A percentile compares a stretch with the other conserved stretches of the same genome.
Evolutionary conservation across 2,329 filamentous ascomycete species (phyloP).

Genomic region (Fusarium metavorans): DNA sequence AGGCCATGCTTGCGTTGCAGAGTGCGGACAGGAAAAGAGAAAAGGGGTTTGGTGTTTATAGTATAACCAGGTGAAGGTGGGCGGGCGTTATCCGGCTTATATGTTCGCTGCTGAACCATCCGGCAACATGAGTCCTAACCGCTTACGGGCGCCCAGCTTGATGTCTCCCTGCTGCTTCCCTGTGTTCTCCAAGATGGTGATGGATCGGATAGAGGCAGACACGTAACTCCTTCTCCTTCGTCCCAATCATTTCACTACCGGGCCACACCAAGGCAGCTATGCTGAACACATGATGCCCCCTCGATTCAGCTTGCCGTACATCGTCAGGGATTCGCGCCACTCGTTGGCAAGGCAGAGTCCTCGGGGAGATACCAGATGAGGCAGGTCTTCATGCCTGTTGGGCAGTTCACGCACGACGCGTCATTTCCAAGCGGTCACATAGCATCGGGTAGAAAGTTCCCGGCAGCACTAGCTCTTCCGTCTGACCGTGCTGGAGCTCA

Average conservation of each 20-base stretch:
- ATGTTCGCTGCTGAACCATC: neutral
- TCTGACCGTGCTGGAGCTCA: constrained; percentile 5
- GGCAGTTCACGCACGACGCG: neutral
- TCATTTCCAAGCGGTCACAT: neutral
- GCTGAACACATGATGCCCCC: neutral
- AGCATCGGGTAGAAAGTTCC: constrained; percentile 2
- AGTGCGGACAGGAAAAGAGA: neutral
- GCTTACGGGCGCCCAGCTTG: neutral
- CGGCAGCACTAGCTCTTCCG: constrained; percentile 8
- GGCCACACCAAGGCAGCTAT: constrained; percentile 9
- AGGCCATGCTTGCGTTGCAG: neutral
- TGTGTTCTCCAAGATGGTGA: neutral
- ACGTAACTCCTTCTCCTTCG: constrained; percentile 10
- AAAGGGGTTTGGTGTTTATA: neutral
- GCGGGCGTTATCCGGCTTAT: constrained; percentile 13
- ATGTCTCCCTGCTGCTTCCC: neutral
- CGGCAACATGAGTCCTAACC: neutral
- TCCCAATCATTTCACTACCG: constrained; percentile 7
- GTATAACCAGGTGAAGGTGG: neutral
- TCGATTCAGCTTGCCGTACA: constrained; percentile 5
- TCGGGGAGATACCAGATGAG: constrained; percentile 4
- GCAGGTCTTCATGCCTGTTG: constrained; percentile 5
- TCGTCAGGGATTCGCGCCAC: neutral
- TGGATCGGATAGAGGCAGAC: neutral
- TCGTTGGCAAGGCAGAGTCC: constrained; percentile 18